Evolutionary conservation across 257 asterid species (phyloP).

Genomic region (Lycium barbarum): DNA sequence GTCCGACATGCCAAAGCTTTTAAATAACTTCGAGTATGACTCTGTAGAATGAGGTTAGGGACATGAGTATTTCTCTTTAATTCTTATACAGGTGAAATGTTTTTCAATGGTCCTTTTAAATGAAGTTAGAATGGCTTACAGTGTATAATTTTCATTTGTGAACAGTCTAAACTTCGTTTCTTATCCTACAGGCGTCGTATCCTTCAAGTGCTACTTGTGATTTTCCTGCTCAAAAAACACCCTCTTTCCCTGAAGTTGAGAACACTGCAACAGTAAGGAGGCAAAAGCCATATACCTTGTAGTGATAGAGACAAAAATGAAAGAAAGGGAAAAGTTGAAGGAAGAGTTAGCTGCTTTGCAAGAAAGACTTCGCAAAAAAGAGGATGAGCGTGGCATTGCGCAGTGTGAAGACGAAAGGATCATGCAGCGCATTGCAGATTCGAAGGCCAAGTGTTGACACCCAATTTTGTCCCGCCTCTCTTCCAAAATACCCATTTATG

Average conservation of each 20-base stretch:
- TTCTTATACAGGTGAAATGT: too few relatives aligned
- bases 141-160: not conserved
- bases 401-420: too few relatives aligned
- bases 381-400: too few relatives aligned
- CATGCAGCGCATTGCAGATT: too few relatives aligned
- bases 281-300: too few relatives aligned
- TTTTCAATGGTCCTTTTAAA: not conserved
- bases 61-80: not conserved
- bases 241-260: constrained; percentile 21
- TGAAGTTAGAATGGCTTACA: not conserved
- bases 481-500: too few relatives aligned
- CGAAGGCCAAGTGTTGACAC: too few relatives aligned
- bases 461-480: too few relatives aligned
- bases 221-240: not conserved
- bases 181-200: not conserved
- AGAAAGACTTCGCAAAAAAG: too few relatives aligned
- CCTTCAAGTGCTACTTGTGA: not conserved
- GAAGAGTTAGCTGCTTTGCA: too few relatives aligned
- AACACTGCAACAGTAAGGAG: not conserved
- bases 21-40: not conserved
- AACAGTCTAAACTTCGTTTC: not conserved
- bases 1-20: not conserved
- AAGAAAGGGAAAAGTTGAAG: too few relatives aligned
- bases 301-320: too few relatives aligned
- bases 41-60: not conserved